These are phyloP conservation scores for Sporothrix inflata DNA, from an alignment of 2,329 filamentous ascomycete species.

Conservation along the genomic window DNA sequence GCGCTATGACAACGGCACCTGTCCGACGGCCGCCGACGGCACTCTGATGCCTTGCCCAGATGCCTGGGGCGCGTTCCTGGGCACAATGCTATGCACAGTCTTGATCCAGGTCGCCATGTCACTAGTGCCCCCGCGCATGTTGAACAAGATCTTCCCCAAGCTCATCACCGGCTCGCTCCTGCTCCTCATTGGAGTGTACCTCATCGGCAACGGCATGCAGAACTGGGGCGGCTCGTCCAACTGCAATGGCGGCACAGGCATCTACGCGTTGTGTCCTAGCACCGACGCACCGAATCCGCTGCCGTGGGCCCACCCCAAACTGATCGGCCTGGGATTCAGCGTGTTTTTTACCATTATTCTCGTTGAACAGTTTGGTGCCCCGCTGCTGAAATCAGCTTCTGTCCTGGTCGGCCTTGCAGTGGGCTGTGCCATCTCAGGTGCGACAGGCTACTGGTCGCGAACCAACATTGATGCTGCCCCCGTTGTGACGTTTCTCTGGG, in stretches of 20 bases:
- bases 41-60: constrained; percentile 64
- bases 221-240: constrained; percentile 45
- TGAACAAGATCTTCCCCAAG: not conserved
- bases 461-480: not conserved
- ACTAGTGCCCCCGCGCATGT: not conserved
- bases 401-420: not conserved
- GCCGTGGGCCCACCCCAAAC: constrained; percentile 63
- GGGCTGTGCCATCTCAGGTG: not conserved
- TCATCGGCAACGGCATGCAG: not conserved
- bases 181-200: not conserved
- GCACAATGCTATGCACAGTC: constrained; percentile 53
- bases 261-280: constrained; percentile 60
- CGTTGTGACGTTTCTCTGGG: not conserved
- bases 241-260: constrained; percentile 49
- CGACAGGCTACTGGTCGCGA: constrained; percentile 2
- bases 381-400: not conserved
- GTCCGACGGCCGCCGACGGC: constrained; percentile 59
- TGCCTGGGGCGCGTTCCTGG: constrained; percentile 68
- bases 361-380: constrained; percentile 73
- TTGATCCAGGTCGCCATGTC: constrained; percentile 65
- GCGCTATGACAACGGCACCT: constrained; percentile 68
- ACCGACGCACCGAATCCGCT: constrained; percentile 63
- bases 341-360: constrained; percentile 79
- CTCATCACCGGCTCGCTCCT: not conserved
- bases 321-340: constrained; percentile 67